These are phyloP conservation scores for Saccharomycopsis sp. DNA, from an alignment of 805 yeast species.

Conservation along the genomic window DNA sequence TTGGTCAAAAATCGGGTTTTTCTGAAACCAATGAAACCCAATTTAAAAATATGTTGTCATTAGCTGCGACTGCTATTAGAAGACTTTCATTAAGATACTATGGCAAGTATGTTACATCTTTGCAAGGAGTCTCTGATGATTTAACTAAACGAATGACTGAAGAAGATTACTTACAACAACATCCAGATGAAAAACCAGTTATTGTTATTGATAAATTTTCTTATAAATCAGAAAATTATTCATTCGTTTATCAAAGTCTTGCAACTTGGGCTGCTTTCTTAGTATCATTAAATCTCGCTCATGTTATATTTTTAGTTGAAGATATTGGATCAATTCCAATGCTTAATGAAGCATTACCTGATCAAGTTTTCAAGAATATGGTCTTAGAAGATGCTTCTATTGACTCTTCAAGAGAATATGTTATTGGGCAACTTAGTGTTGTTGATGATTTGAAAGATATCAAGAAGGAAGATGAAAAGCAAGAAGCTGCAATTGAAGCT, in stretches of 20 bases:
- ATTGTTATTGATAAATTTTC: conserved; percentile 72
- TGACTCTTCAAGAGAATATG: conserved; percentile 62
- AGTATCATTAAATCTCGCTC: conserved; percentile 74
- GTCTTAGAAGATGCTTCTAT: conserved; percentile 76
- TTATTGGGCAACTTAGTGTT: conserved; percentile 43
- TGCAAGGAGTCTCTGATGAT: conserved; percentile 19
- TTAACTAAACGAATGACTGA: conserved; percentile 39
- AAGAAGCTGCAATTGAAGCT: conserved; percentile 16
- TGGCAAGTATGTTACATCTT: conserved; percentile 19
- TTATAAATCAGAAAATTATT: conserved; percentile 49
- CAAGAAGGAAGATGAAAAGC: conserved; percentile 23
- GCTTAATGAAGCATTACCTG: conserved; percentile 70
- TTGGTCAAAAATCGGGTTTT: conserved; percentile 90
- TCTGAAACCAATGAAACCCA: conserved; percentile 79
- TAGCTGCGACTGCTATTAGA: conserved; percentile 68
- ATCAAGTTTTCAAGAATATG: conserved; percentile 73
- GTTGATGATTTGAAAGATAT: conserved; percentile 27
- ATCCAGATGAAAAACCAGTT: conserved; percentile 81
- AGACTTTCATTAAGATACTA: conserved; percentile 48
- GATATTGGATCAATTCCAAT: conserved; percentile 72
- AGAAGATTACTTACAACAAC: conserved; percentile 76
- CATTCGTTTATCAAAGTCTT: conserved; percentile 61
- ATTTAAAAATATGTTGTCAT: conserved; percentile 68
- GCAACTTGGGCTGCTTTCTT: conserved; percentile 87
- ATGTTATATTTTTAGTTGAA: conserved; percentile 80